Evolutionary conservation across 2,329 filamentous ascomycete genomes (phyloP), one percentile per base, ranked within the genome.

Genomic region (Rutstroemia sp.): DNA sequence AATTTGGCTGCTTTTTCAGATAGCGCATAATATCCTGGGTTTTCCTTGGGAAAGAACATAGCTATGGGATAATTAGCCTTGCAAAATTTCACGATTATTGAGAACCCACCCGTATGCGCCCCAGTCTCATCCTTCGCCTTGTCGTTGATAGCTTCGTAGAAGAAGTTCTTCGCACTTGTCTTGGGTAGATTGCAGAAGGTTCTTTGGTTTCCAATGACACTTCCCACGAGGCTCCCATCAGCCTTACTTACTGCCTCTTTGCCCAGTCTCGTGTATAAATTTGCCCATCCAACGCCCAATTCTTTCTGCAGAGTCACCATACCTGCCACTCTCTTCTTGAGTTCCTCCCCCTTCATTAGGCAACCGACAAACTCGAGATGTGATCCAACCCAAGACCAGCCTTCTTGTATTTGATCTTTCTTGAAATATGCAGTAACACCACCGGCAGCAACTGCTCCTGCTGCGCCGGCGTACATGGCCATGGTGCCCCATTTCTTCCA

Each of bases 341-440:
- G 76, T 67, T 96, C 91, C 65, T 92, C 87, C 4, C 83, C 84
- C n/a, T 89, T 84, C 49, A 88, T 87, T 7, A 99, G 79, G 66
- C 90, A 95, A 2, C 91, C 90, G 1, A 97, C 89, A 66, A 97
- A 99, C 71, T 94, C 89, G 25, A 99, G 82, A 72, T 99, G 94
- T 38, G 89, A 94, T 16, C 87, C 83, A 14, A 89, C 89, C 91
- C 92, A 97, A 9, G 77, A 77, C 75, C 86, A 86, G 7, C 92
- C 88, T 58, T 86, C 79, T 2, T 80, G 82, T 59, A 97, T 82
- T 61, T 90, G 85, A 34, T 95, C 88, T 54, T 90, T 83, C 65
- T 94, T 91, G 65, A 88, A 77, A 75, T 95, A 97, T 10, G 92
- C 88, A 7, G 91, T 91, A 0, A 89, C 89, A 0, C 88, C 87